These are phyloP conservation scores for Argentina anserina DNA, from an alignment of 306 rosid species.

Conservation along the genomic window DNA sequence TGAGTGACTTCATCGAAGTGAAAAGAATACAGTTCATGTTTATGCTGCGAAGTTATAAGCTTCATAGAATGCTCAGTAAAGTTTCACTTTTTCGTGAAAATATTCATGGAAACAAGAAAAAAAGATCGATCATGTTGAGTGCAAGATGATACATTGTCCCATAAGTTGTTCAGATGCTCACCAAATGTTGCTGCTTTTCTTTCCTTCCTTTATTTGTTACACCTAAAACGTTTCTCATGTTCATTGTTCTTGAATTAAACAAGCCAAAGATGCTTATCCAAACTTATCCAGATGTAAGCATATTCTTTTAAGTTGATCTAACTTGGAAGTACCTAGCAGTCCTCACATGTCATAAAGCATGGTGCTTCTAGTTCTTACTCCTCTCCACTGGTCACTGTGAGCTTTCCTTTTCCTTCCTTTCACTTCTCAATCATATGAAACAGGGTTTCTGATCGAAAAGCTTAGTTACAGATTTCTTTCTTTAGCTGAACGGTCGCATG, in stretches of 20 bases:
- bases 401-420: constrained; percentile 13
- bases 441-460: constrained; percentile 18
- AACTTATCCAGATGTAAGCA: constrained; percentile 16
- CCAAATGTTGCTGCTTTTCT: constrained; percentile 38
- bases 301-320: too few relatives aligned
- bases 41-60: not conserved
- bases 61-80: not conserved
- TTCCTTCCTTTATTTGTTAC: constrained; percentile 14
- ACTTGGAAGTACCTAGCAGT: constrained; percentile 40
- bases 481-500: constrained; percentile 21
- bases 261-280: constrained; percentile 24
- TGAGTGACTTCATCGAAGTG: not conserved
- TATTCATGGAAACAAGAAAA: not conserved
- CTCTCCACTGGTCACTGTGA: constrained; percentile 19
- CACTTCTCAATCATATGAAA: constrained; percentile 28
- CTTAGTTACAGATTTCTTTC: constrained; percentile 30
- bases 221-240: constrained; percentile 22
- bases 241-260: constrained; percentile 10
- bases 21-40: not conserved
- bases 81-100: not conserved
- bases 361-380: constrained; percentile 10
- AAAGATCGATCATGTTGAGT: not conserved
- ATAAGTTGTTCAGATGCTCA: constrained; percentile 18
- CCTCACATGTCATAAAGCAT: constrained; percentile 34
- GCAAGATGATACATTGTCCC: constrained; percentile 10